Base-by-base conservation (phyloP, 352 stramenopile genomes). In the Pythium pectinolyticum region DNA sequence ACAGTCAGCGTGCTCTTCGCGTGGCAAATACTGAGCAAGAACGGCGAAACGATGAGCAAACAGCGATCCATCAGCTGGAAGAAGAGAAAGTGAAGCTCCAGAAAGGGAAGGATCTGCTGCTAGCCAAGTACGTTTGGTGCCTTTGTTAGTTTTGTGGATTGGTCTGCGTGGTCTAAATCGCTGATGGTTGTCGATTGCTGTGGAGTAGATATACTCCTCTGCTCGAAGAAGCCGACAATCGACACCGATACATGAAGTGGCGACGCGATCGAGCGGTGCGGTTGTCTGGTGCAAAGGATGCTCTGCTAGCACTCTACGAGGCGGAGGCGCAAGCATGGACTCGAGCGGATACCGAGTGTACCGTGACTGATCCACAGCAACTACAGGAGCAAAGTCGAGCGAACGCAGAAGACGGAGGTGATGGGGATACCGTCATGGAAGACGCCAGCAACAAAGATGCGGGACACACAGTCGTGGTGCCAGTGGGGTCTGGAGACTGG, bases 171-270 rank as follows among this genome's bases (percentile, higher is more conserved):
- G n/a, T n/a, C n/a, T n/a, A n/a, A n/a, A n/a, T n/a, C n/a, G n/a
- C n/a, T n/a, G n/a, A n/a, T n/a, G n/a, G n/a, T n/a, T n/a, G n/a
- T n/a, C n/a, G n/a, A n/a, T n/a, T n/a, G n/a, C n/a, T n/a, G n/a
- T n/a, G n/a, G n/a, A n/a, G 3, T 57, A 88, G 79, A 59, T 78
- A 85, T 54, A 61, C 64, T 4, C 48, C 41, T 15, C 50, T 86
- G 8, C 73, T 82, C 48, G 45, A 30, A 20, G 74, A 64, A 41
- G 72, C 69, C 19, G 69, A 86, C 45, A 52, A 78, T 52, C 68
- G 67, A 19, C 71, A 78, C 57, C 62, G 71, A 17, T 86, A 86
- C 52, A 84, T 85, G 65, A 81, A 71, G 22, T 89, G 80, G 80
- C 74, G 77, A 22, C 70, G 75, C 35, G 51, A 79, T 69, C 75